Evolutionary conservation across 257 asterid genomes (phyloP).

Genomic region (Leonotis leonurus): DNA sequence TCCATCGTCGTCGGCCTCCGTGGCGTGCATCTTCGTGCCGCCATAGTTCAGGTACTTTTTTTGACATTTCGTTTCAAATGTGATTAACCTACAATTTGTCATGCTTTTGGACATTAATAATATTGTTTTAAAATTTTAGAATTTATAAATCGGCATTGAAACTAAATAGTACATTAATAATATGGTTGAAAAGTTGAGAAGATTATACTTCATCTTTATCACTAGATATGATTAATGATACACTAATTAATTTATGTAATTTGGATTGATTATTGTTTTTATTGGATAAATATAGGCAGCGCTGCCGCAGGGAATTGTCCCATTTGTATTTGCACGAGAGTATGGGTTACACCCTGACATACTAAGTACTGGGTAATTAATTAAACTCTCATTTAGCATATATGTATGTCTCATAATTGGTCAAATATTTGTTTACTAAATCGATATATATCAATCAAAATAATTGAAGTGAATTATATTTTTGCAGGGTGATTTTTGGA

Average conservation of each 20-base stretch:
- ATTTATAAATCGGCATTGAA: no score
- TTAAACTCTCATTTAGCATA: background rate
- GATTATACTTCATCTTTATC: background rate
- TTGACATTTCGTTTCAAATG: no score
- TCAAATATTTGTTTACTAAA: background rate
- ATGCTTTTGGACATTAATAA: no score
- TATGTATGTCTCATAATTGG: no score
- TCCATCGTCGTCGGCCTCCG: conserved; percentile 50
- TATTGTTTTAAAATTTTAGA: no score
- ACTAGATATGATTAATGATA: background rate
- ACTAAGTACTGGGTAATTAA: conserved; percentile 51
- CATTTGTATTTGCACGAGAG: conserved; percentile 66
- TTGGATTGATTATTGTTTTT: background rate
- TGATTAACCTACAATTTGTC: no score
- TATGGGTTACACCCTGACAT: conserved; percentile 66
- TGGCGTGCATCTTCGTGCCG: conserved; percentile 41
- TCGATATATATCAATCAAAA: no score
- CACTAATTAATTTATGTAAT: no score
- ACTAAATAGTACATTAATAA: no score
- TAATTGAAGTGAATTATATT: no score
- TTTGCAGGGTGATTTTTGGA: conserved; percentile 63
- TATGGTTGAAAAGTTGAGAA: no score
- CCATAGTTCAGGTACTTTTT: conserved; percentile 57
- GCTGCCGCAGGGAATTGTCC: conserved; percentile 69
- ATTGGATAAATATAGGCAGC: conserved; percentile 39